Conservation (phyloP, 345 rosid genomes). For the Eutrema heterophyllum region DNA sequence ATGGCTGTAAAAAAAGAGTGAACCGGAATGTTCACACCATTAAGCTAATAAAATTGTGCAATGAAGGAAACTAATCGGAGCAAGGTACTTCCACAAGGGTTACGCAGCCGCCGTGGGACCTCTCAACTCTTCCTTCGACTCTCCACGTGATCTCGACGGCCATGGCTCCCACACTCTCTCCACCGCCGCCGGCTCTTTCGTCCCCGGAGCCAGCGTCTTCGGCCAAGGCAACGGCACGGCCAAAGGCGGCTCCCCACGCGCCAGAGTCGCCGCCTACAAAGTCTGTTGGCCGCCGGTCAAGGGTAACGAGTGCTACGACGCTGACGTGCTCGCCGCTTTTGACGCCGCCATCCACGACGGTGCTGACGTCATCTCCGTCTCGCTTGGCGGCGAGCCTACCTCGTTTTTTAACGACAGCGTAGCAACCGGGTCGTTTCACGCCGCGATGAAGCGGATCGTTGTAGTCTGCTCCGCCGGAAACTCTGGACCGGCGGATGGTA, state of each 20-base stretch:
- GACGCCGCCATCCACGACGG: constrained; percentile 63
- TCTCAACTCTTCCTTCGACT: constrained; percentile 42
- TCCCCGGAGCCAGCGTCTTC: constrained; percentile 43
- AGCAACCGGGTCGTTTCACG: constrained; percentile 85
- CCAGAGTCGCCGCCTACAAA: constrained; percentile 84
- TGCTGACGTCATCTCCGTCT: constrained; percentile 69
- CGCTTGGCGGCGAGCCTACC: constrained; percentile 48
- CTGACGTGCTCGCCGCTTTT: too few relatives aligned
- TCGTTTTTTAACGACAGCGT: constrained; percentile 52
- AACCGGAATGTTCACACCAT: too few relatives aligned
- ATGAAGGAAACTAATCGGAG: constrained; percentile 66
- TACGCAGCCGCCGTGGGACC: constrained; percentile 34
- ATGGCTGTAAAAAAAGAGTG: too few relatives aligned
- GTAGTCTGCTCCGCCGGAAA: constrained; percentile 45
- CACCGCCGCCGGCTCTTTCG: constrained; percentile 72
- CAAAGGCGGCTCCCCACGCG: constrained; percentile 82
- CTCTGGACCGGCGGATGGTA: constrained; percentile 34
- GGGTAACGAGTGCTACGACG: constrained; percentile 29
- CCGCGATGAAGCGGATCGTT: constrained; percentile 49
- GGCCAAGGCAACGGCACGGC: constrained; percentile 63
- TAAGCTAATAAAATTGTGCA: too few relatives aligned
- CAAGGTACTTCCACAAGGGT: constrained; percentile 48
- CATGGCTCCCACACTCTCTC: constrained; percentile 96
- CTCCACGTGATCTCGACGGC: constrained; percentile 74
- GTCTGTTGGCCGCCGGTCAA: constrained; percentile 61